Percentiles rank a stretch among this genome's conserved stretches.
These are phyloP conservation scores for Alternaria triticina DNA, from an alignment of 2,329 filamentous ascomycete species.

Conservation along the genomic window DNA sequence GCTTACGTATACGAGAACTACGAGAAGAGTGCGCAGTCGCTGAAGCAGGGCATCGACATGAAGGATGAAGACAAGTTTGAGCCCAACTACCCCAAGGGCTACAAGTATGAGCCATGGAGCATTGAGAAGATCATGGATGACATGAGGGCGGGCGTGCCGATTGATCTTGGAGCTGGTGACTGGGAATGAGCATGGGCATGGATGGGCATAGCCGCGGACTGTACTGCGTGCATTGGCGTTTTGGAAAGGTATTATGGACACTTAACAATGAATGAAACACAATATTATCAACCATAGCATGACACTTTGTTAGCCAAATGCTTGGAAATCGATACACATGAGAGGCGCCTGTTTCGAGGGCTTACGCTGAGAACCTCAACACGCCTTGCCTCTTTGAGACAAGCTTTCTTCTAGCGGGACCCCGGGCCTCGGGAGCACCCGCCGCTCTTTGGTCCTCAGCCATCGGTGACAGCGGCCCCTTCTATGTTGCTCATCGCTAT, in stretches of 20 bases:
- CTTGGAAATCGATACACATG: neutral
- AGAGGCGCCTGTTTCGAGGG: too few relatives aligned
- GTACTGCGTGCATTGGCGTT: neutral
- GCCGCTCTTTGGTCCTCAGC: neutral
- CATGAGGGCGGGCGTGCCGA: constrained; percentile 43
- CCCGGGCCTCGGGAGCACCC: neutral
- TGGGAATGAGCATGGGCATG: constrained; percentile 35
- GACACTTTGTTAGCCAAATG: neutral
- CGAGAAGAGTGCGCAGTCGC: constrained; percentile 48
- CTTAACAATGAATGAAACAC: neutral
- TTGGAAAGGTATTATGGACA: neutral
- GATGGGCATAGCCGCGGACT: neutral
- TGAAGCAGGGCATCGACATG: constrained; percentile 52
- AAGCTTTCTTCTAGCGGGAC: neutral
- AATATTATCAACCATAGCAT: neutral
- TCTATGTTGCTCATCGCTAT: neutral
- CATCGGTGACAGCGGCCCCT: neutral
- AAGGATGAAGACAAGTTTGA: constrained; percentile 50
- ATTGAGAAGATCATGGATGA: constrained; percentile 52
- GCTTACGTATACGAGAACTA: constrained; percentile 55
- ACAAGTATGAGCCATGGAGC: constrained; percentile 51
- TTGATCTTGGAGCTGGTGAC: constrained; percentile 45
- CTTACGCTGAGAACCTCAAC: neutral
- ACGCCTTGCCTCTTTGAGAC: neutral
- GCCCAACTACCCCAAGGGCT: constrained; percentile 54